Percentiles rank a stretch among this genome's conserved stretches.
Conservation (phyloP, 139 green algal genomes). For the Zygnema circumcarinatum region DNA sequence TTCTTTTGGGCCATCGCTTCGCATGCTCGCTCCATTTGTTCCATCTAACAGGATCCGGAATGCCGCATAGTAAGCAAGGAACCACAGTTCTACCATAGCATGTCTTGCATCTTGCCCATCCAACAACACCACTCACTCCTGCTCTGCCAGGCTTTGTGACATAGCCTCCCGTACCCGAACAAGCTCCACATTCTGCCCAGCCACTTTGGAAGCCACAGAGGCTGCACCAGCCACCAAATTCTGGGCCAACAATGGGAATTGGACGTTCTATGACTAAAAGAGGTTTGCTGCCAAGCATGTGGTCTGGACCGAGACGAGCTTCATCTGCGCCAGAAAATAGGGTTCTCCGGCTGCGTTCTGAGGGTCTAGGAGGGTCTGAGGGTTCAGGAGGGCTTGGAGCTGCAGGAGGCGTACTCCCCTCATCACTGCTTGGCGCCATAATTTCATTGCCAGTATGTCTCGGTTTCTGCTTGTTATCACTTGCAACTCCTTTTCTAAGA, state of each 20-base stretch:
- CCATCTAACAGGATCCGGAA: constrained; percentile 40
- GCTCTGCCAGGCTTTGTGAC: constrained; percentile 31
- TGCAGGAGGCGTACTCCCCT: too few species aligned
- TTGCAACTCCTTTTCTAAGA: too few species aligned
- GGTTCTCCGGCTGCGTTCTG: background rate
- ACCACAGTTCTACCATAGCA: constrained; percentile 47
- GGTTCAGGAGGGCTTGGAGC: too few species aligned
- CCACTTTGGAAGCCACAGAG: constrained; percentile 28
- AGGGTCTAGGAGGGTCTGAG: too few species aligned
- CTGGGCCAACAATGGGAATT: background rate
- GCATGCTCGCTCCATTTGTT: constrained; percentile 48
- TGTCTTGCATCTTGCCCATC: constrained; percentile 46
- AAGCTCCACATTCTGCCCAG: constrained; percentile 52
- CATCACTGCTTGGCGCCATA: too few species aligned
- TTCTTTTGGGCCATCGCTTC: constrained; percentile 33
- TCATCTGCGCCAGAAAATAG: background rate
- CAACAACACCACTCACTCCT: constrained; percentile 38
- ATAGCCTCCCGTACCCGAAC: constrained; percentile 39
- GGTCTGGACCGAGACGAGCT: background rate
- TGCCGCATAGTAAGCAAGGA: constrained; percentile 51
- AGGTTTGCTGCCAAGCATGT: background rate
- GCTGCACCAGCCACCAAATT: constrained; percentile 46
- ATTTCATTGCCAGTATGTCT: too few species aligned
- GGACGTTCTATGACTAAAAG: background rate
- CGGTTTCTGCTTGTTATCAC: too few species aligned